phyloP scores from a whole-genome alignment of 2,329 filamentous ascomycete species.

The Scedosporium apiospermum region DNA sequence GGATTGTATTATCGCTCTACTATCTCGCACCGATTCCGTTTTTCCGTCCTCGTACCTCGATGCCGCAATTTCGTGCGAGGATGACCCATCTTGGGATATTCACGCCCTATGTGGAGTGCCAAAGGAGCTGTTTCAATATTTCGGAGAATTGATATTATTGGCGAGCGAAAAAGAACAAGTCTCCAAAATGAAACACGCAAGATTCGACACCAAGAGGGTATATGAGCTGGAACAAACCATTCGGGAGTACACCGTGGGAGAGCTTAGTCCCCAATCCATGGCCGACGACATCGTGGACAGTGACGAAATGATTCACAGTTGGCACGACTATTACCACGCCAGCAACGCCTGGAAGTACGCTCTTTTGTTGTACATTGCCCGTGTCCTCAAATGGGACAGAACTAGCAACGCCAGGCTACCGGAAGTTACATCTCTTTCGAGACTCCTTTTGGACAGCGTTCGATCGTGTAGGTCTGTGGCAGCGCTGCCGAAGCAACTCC shows the following conservation, averaged over 20 bases:
- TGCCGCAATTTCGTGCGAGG: neutral
- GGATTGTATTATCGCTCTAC: neutral
- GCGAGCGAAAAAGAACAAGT: constrained; percentile 8
- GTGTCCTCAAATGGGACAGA: constrained; percentile 8
- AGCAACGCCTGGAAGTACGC: constrained; percentile 8
- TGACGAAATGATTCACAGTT: constrained; percentile 7
- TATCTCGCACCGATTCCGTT: no score
- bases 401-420: neutral
- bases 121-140: constrained; percentile 7
- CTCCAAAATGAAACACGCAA: constrained; percentile 7
- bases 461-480: constrained; percentile 7
- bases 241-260: neutral
- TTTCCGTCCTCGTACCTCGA: no score
- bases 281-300: neutral
- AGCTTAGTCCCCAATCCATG: neutral
- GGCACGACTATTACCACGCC: constrained; percentile 6
- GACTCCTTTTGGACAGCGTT: constrained; percentile 6
- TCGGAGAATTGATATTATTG: constrained; percentile 6
- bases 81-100: constrained; percentile 4
- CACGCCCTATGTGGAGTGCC: constrained; percentile 7
- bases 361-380: constrained; percentile 7
- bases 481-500: constrained; percentile 6
- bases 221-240: constrained; percentile 6
- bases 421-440: constrained; percentile 3
- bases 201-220: constrained; percentile 5